phyloP scores from a whole-genome alignment of 2,329 filamentous ascomycete genomes.

The Didymella segeticola region DNA sequence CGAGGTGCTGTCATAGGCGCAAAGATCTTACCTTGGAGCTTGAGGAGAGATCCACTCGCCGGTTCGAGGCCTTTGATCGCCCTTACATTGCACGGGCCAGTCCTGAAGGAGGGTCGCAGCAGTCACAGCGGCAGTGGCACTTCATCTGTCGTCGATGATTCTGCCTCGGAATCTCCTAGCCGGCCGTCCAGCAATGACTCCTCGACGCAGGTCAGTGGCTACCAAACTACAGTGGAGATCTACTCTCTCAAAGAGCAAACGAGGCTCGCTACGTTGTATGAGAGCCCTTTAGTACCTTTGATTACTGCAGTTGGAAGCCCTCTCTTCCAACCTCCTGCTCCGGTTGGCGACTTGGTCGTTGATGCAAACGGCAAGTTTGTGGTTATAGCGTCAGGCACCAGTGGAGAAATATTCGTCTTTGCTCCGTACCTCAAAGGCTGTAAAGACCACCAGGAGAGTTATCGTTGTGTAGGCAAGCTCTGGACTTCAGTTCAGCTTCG shows the following conservation, averaged over 20 bases:
- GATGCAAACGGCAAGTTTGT: constrained; percentile 75
- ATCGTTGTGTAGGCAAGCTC: constrained; percentile 81
- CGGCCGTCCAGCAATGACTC: constrained; percentile 41
- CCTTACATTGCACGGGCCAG: constrained; percentile 80
- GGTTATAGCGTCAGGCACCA: constrained; percentile 77
- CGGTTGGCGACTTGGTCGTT: constrained; percentile 75
- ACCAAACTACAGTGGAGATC: constrained; percentile 87
- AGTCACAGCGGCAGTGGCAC: constrained; percentile 44
- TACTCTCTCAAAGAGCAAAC: constrained; percentile 82
- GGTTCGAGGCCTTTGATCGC: constrained; percentile 75
- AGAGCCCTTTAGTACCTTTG: constrained; percentile 68
- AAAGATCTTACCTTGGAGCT: constrained; percentile 78
- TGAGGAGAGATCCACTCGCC: constrained; percentile 59
- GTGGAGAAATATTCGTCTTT: constrained; percentile 86
- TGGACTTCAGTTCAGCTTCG: constrained; percentile 82
- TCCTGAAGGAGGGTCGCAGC: constrained; percentile 57
- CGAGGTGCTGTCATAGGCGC: constrained; percentile 81
- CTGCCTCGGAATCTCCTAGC: constrained; percentile 45
- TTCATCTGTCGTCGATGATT: constrained; percentile 48
- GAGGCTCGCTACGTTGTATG: constrained; percentile 75
- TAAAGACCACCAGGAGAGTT: constrained; percentile 46
- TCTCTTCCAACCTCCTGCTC: constrained; percentile 71
- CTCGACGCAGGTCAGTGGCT: constrained; percentile 60
- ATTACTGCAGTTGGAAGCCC: constrained; percentile 64
- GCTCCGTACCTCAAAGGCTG: constrained; percentile 41